Evolutionary conservation across 2,329 filamentous ascomycete species (phyloP).

Genomic region (Diplodia mutila): DNA sequence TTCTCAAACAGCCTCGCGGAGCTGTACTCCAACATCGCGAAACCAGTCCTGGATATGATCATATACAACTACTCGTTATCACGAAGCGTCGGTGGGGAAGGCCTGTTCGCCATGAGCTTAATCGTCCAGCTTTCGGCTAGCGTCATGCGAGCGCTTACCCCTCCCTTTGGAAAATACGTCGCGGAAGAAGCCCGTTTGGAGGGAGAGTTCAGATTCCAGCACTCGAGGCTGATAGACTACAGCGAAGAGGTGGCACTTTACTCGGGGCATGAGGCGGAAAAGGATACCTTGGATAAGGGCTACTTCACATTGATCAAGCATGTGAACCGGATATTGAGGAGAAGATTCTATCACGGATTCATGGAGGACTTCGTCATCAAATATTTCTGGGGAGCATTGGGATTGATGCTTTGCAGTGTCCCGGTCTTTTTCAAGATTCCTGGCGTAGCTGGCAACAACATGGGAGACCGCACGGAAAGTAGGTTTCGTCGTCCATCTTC

Average conservation of each 20-base stretch:
- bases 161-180: constrained; percentile 96
- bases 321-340: constrained; percentile 90
- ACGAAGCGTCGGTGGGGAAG: constrained; percentile 93
- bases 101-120: constrained; percentile 91
- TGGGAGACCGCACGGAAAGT: constrained; percentile 71
- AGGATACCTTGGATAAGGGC: constrained; percentile 94
- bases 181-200: constrained; percentile 93
- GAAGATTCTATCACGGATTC: constrained; percentile 94
- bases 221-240: constrained; percentile 92
- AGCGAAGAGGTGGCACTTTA: constrained; percentile 95
- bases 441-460: constrained; percentile 57
- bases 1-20: constrained; percentile 96
- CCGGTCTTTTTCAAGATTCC: constrained; percentile 96
- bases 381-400: constrained; percentile 97
- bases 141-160: constrained; percentile 91
- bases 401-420: constrained; percentile 87
- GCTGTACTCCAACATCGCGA: constrained; percentile 93
- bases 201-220: constrained; percentile 94
- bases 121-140: constrained; percentile 91
- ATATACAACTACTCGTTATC: constrained; percentile 97
- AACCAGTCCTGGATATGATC: constrained; percentile 90
- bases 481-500: constrained; percentile 32
- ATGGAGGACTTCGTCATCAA: constrained; percentile 99
- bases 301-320: constrained; percentile 99
- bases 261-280: constrained; percentile 88